Evolutionary conservation across 352 stramenopile genomes (phyloP).

Genomic region (Phytophthora tubulina): DNA sequence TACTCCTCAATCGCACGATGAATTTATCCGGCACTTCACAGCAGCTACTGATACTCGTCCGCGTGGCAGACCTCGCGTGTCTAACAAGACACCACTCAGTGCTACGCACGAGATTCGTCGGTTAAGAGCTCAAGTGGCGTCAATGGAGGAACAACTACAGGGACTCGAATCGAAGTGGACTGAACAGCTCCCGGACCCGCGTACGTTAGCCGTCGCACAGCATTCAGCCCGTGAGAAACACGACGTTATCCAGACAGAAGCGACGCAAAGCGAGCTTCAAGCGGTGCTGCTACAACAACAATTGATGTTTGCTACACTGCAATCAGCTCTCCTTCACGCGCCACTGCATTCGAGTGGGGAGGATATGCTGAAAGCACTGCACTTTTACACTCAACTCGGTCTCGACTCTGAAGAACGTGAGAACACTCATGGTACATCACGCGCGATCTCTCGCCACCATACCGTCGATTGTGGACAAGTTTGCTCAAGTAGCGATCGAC

Average conservation of each 20-base stretch:
- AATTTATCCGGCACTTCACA: conserved; percentile 24
- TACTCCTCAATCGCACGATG: conserved; percentile 8
- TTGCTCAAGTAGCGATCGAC: conserved; percentile 33
- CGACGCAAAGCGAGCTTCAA: conserved; percentile 39
- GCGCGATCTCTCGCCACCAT: conserved; percentile 27
- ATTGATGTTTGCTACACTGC: conserved; percentile 56
- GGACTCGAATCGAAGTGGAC: conserved; percentile 31
- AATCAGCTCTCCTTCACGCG: conserved; percentile 39
- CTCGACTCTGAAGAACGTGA: conserved; percentile 22
- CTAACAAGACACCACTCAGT: conserved; percentile 23
- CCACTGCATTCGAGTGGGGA: conserved; percentile 39
- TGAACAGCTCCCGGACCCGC: conserved; percentile 23
- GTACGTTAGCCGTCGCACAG: conserved; percentile 36
- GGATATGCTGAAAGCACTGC: conserved; percentile 32
- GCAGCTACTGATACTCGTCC: background rate
- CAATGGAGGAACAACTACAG: conserved; percentile 37
- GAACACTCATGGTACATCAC: conserved; percentile 30
- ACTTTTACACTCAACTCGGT: conserved; percentile 31
- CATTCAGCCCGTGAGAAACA: conserved; percentile 45
- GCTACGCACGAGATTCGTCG: conserved; percentile 37
- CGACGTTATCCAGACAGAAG: conserved; percentile 42
- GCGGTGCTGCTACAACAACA: conserved; percentile 56
- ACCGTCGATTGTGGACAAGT: conserved; percentile 30
- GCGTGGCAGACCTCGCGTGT: conserved; percentile 11
- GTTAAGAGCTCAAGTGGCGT: conserved; percentile 31